These are phyloP conservation scores for Hypoxylon sp. DNA, from an alignment of 2,329 filamentous ascomycete species.

Conservation along the genomic window DNA sequence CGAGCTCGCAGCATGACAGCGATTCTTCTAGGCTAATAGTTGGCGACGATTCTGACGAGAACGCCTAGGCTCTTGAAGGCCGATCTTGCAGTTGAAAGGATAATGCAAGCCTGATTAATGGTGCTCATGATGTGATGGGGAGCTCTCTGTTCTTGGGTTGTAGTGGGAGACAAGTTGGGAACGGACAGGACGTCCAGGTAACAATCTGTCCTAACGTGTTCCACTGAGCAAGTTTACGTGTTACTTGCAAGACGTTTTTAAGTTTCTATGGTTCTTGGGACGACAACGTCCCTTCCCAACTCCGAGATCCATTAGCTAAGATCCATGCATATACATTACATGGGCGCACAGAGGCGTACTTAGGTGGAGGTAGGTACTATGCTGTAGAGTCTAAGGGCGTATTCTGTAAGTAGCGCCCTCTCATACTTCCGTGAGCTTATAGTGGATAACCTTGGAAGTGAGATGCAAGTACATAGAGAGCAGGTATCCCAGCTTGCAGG, in stretches of 20 bases:
- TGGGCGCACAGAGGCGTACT: conserved; percentile 3
- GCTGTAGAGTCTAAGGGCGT: not conserved
- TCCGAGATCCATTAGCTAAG: conserved; percentile 15
- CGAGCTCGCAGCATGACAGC: conserved; percentile 30
- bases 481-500: conserved; percentile 11
- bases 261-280: conserved; percentile 26
- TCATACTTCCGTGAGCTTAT: not conserved
- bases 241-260: conserved; percentile 12
- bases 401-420: not conserved
- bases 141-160: conserved; percentile 37
- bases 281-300: conserved; percentile 21
- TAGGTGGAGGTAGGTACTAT: conserved; percentile 16
- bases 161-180: conserved; percentile 36
- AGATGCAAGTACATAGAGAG: conserved; percentile 10
- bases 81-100: conserved; percentile 26
- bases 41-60: conserved; percentile 16
- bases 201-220: conserved; percentile 3
- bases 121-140: conserved; percentile 26
- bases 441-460: not conserved
- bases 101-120: conserved; percentile 22
- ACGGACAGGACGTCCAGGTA: conserved; percentile 28
- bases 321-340: not conserved
- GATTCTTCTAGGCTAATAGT: conserved; percentile 42
- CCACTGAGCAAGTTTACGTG: conserved; percentile 29
- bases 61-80: conserved; percentile 29